Base-by-base conservation (phyloP, 495 filamentous ascomycete genomes). In the Aspergillus baeticus region DNA sequence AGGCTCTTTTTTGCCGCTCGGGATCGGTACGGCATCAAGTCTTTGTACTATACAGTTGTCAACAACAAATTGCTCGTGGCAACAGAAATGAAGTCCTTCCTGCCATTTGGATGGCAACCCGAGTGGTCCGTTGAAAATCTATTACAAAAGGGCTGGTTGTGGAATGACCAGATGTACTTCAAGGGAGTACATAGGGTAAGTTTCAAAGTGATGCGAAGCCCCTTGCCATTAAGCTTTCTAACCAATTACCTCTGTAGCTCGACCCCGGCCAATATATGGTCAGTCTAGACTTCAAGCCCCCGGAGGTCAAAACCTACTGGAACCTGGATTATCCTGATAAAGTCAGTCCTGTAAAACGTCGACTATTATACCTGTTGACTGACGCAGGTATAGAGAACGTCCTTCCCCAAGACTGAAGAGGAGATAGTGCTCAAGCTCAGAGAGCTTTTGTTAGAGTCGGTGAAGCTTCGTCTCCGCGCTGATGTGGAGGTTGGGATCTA, bases 1-100 rank as follows among this genome's bases (percentile, higher is more conserved):
- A 47, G 72, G 51, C 20, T 70, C 10, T 68, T 81, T 36, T 63
- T 81, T 34, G 72, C 74, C 6, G 74, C 73, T 8, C 63, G 77
- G 34, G 79, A 81, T 57, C 73, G 81, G 3, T 82, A 76, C 64
- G 79, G 81, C 1, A 76, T 84, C 54, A 81, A 82, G 60, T 79
- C 78, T 26, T 62, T 84, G 0, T 77, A 76, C 50, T 82, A 72
- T 65, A 81, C 76, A 0, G 51, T 71, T 10, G 45, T 62, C 0
- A 61, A 69, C 8, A 63, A 57, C n/a, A 54, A 60, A 49, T 47
- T 81, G 8, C 56, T 78, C 5, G 47, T 80, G 0, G 72, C 71
- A 5, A 62, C 76, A 0, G 77, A 82, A 46, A 70, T 69, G 50
- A 82, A 82, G 53, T 71, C 64, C 6, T 77, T 82, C 51, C 49